Base-by-base conservation (phyloP, 2,329 filamentous ascomycete species). In the Teratosphaeria zuluensis region DNA sequence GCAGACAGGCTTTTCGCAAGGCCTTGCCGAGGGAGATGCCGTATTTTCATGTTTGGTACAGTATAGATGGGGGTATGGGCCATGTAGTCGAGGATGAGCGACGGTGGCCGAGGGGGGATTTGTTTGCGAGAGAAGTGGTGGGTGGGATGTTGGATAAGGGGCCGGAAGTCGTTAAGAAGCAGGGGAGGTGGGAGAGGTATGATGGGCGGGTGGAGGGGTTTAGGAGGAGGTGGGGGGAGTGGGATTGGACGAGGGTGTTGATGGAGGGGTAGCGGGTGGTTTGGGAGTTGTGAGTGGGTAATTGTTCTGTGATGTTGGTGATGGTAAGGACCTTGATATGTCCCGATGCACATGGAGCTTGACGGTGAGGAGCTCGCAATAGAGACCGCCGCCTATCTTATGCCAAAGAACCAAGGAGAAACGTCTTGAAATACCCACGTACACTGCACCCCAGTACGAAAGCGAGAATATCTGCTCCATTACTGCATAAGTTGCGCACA, bases 41-140 rank as follows among this genome's bases (percentile, higher is more conserved):
- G 0, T 99, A 99, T 73, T 99, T 99, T 69, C 94, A 99, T 72
- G 92, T 87, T 21, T 99, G 92, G 92, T 97, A 97, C 71, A 84
- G 85, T 56, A 77, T 99, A 0, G 92, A 99, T 70, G 94, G 94
- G 2, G 94, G 94, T 0, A 75, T 99, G 64, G 94, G 90, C 0
- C 94, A 99, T 72, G 80, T 99, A 8, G 89, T 99, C 0, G 94
- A 99, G 74, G 89, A 99, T 66, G 78, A 85, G 31, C 81, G 84
- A 54, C 80, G 85, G 55, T 99, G 94, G 94, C 95, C 95, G 0
- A 84, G 82, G 66, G 92, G 92, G 0, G 94, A 99, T 73, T 73
- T 96, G 19, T 99, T 99, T 72, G 94, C 94, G 1, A 80, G 94
- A 57, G 94, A 97, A 75, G 84, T 96, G 6, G 79, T 99, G 42